These are phyloP conservation scores for Solanum ossicruentum DNA, from an alignment of 257 asterid species.

Conservation along the genomic window DNA sequence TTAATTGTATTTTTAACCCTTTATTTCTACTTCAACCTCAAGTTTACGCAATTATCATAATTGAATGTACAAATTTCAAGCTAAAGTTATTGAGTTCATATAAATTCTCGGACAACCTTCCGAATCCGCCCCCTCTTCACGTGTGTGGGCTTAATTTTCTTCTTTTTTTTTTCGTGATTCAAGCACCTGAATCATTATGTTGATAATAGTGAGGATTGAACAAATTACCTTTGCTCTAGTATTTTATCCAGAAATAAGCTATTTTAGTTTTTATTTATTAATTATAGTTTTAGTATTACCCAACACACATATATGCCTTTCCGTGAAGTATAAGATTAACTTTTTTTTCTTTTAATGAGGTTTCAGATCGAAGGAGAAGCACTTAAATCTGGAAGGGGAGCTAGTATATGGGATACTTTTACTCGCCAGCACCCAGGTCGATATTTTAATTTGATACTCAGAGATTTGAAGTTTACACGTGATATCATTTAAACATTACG, in stretches of 20 bases:
- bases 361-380: conserved; percentile 11
- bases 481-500: too few relatives aligned
- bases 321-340: not conserved
- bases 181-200: not conserved
- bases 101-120: not conserved
- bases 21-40: not conserved
- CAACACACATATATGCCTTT: not conserved
- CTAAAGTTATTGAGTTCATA: not conserved
- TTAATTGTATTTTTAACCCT: too few relatives aligned
- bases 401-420: conserved; percentile 21
- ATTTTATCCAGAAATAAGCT: not conserved
- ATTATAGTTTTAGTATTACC: not conserved
- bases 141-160: not conserved
- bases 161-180: not conserved
- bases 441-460: not conserved
- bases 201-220: not conserved
- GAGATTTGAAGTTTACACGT: not conserved
- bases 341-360: not conserved
- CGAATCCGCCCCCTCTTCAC: not conserved
- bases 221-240: not conserved
- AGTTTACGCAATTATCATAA: not conserved
- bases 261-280: not conserved
- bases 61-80: too few relatives aligned
- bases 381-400: conserved; percentile 12
- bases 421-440: conserved; percentile 8